A percentile compares a stretch with the other conserved stretches of the same genome.
phyloP scores from a whole-genome alignment of 2,329 filamentous ascomycete genomes.

The Aphanocladium album region DNA sequence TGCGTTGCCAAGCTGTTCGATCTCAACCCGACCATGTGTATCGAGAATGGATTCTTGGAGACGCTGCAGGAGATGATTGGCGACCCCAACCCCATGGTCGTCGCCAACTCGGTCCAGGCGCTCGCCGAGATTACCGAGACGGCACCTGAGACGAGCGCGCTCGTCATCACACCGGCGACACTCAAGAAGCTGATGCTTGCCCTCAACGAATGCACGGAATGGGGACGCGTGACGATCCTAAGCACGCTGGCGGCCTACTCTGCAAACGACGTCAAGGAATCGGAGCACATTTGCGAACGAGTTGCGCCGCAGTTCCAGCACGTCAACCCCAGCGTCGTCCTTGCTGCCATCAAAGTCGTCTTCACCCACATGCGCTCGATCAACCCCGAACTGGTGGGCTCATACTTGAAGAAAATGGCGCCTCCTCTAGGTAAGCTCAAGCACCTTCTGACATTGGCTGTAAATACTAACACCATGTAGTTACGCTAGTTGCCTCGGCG shows the following conservation, averaged over 20 bases:
- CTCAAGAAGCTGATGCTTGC: conserved; percentile 96
- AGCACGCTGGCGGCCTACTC: conserved; percentile 85
- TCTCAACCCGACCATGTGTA: conserved; percentile 82
- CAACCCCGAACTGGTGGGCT: conserved; percentile 69
- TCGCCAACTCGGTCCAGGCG: conserved; percentile 93
- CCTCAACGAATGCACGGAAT: conserved; percentile 96
- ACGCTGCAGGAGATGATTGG: conserved; percentile 92
- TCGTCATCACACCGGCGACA: conserved; percentile 74
- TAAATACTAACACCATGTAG: conserved; percentile 38
- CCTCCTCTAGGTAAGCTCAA: conserved; percentile 72
- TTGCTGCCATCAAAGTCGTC: conserved; percentile 96
- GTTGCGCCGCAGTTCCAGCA: conserved; percentile 97
- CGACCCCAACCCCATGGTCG: conserved; percentile 98
- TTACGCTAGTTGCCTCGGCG: conserved; percentile 90
- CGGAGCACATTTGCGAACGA: conserved; percentile 96
- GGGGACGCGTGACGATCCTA: conserved; percentile 92
- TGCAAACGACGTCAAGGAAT: conserved; percentile 84
- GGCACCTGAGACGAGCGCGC: conserved; percentile 81
- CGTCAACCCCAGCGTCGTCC: conserved; percentile 92
- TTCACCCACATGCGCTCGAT: conserved; percentile 93
- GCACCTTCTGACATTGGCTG: not conserved
- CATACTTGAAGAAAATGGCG: conserved; percentile 97
- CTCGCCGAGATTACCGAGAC: conserved; percentile 87
- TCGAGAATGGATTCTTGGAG: conserved; percentile 95
- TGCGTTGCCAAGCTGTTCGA: conserved; percentile 98